Evolutionary conservation across 345 rosid genomes (phyloP).

Genomic region (Eucalyptus cloeziana): DNA sequence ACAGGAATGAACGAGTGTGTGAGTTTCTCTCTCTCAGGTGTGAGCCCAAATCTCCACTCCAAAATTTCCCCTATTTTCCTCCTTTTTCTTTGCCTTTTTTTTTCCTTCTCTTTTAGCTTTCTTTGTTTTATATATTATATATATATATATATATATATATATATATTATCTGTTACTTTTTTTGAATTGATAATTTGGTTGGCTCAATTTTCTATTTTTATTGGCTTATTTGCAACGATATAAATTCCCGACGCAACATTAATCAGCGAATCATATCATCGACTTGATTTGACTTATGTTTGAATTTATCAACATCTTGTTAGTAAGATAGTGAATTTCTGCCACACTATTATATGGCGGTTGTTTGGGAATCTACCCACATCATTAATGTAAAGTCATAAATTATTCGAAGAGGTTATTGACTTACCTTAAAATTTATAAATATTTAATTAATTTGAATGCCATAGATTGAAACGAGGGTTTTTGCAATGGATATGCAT

Average conservation of each 20-base stretch:
- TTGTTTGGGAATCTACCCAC: not conserved
- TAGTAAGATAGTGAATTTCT: fast-evolving
- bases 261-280: fast-evolving
- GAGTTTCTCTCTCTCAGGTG: not conserved
- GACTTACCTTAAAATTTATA: not conserved
- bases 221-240: fast-evolving
- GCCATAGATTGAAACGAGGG: not conserved
- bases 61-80: not conserved
- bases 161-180: not conserved
- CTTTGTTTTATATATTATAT: not conserved
- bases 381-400: not conserved
- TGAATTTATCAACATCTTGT: not conserved
- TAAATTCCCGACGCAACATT: fast-evolving
- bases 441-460: not conserved
- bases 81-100: not conserved
- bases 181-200: not conserved
- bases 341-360: fast-evolving
- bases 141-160: not conserved
- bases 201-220: not conserved
- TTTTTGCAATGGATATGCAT: not conserved
- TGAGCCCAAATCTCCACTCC: not conserved
- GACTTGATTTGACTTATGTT: fast-evolving
- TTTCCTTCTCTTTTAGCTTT: not conserved
- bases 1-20: not conserved
- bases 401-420: not conserved